A percentile compares a stretch with the other conserved stretches of the same genome.
phyloP scores from a whole-genome alignment of 768 basidiomycete genomes.

The Astraeus odoratus region DNA sequence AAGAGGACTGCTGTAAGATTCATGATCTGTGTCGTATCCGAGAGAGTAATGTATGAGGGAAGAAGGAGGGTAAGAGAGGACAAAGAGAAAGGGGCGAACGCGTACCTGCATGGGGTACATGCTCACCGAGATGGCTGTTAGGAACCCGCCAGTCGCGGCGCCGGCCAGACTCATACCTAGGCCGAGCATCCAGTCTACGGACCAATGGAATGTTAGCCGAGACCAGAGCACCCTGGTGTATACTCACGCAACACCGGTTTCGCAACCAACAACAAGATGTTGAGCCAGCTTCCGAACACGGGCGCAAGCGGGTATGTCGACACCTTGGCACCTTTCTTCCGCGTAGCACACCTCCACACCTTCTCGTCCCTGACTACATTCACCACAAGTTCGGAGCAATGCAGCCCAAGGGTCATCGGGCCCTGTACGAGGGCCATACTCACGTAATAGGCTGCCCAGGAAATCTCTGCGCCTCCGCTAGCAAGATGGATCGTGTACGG shows the following conservation, averaged over 20 bases:
- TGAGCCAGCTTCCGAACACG: slow-evolving; percentile 16
- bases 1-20: slow-evolving; percentile 18
- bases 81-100: too few relatives aligned
- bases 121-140: slow-evolving; percentile 14
- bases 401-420: slow-evolving; percentile 21
- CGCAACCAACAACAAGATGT: slow-evolving; percentile 10
- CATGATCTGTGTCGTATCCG: slow-evolving; percentile 12
- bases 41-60: neutral
- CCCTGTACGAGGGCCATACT: slow-evolving; percentile 23
- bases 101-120: slow-evolving; percentile 25
- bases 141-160: slow-evolving; percentile 5
- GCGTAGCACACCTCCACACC: slow-evolving; percentile 20
- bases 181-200: slow-evolving; percentile 23
- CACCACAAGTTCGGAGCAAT: slow-evolving; percentile 22
- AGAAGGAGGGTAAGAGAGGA: neutral
- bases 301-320: slow-evolving; percentile 15
- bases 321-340: slow-evolving; percentile 9
- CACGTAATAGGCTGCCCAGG: slow-evolving; percentile 20
- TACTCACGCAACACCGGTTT: slow-evolving; percentile 24
- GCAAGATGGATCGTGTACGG: slow-evolving; percentile 18
- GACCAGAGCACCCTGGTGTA: neutral
- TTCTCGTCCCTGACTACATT: slow-evolving; percentile 25
- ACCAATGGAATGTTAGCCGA: neutral
- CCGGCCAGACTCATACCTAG: slow-evolving; percentile 17
- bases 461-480: slow-evolving; percentile 10